A percentile compares a stretch with the other conserved stretches of the same genome.
These are phyloP conservation scores for Polyplosphaeria fusca DNA, from an alignment of 495 filamentous ascomycete species.

Conservation along the genomic window DNA sequence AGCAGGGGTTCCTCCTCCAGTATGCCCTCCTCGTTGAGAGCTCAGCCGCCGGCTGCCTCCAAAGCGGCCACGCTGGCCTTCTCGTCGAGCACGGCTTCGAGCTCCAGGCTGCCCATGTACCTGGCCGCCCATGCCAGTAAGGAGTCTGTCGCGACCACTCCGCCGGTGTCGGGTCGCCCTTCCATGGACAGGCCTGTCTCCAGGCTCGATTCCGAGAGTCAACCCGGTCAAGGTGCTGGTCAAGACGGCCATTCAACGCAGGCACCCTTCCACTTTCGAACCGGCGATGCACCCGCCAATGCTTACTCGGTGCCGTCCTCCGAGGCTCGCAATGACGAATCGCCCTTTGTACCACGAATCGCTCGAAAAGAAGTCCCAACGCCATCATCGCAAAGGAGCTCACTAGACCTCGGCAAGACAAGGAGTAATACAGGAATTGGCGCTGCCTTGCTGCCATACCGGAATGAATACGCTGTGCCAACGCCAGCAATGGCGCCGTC, in stretches of 20 bases:
- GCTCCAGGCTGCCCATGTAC: no score
- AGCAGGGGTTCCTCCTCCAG: constrained; percentile 48
- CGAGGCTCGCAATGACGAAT: background rate
- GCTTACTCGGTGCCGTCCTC: constrained; percentile 6
- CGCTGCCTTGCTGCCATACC: constrained; percentile 30
- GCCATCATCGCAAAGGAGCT: constrained; percentile 4
- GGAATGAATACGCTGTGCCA: constrained; percentile 40
- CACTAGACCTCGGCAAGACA: constrained; percentile 1
- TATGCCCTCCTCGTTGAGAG: constrained; percentile 9
- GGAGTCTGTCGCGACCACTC: no score
- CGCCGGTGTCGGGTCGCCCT: no score
- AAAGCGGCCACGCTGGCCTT: constrained; percentile 22
- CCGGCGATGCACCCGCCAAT: background rate
- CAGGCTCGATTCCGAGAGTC: no score
- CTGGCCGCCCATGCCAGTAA: no score
- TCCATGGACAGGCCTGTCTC: no score
- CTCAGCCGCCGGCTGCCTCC: background rate
- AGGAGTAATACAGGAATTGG: background rate
- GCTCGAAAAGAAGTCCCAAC: constrained; percentile 15
- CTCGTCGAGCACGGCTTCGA: constrained; percentile 7
- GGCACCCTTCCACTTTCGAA: constrained; percentile 19
- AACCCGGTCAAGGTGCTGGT: background rate
- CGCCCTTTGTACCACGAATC: background rate
- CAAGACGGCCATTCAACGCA: background rate
- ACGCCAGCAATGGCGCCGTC: constrained; percentile 8